Percentiles rank a stretch among this genome's conserved stretches.
These are phyloP conservation scores for Noccaea bulbosa DNA, from an alignment of 345 rosid genomes.

Conservation along the genomic window DNA sequence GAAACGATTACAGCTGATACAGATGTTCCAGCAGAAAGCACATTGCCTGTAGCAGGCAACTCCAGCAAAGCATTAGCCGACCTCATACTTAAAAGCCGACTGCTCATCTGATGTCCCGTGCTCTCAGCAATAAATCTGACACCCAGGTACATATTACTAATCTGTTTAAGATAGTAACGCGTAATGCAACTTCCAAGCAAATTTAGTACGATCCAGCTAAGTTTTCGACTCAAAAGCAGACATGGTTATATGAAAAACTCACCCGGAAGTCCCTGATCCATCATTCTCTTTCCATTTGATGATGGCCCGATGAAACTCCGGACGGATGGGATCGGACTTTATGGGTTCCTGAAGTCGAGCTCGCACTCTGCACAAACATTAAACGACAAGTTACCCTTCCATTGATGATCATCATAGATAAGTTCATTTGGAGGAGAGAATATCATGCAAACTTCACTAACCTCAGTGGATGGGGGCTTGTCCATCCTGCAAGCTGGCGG, in stretches of 20 bases:
- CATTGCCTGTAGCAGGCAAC: conserved; percentile 68
- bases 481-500: conserved; percentile 86
- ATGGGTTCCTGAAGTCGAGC: conserved; percentile 70
- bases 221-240: conserved; percentile 24
- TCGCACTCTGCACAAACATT: conserved; percentile 57
- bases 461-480: conserved; percentile 75
- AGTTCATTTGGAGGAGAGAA: not conserved
- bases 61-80: conserved; percentile 88
- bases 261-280: conserved; percentile 93
- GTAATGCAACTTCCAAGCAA: conserved; percentile 10
- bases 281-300: conserved; percentile 77
- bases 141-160: conserved; percentile 31
- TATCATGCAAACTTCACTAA: conserved; percentile 45
- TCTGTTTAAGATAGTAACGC: conserved; percentile 11
- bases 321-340: conserved; percentile 64
- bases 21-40: conserved; percentile 73
- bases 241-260: conserved; percentile 36
- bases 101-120: conserved; percentile 90
- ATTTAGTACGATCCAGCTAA: conserved; percentile 9
- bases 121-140: conserved; percentile 91
- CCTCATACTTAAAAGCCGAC: conserved; percentile 92
- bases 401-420: not conserved
- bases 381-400: conserved; percentile 7
- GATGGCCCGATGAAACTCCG: conserved; percentile 78
- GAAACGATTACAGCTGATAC: conserved; percentile 73